These are phyloP conservation scores for Graphiopsis chlorocephala DNA, from an alignment of 2,329 filamentous ascomycete genomes.

Conservation along the genomic window DNA sequence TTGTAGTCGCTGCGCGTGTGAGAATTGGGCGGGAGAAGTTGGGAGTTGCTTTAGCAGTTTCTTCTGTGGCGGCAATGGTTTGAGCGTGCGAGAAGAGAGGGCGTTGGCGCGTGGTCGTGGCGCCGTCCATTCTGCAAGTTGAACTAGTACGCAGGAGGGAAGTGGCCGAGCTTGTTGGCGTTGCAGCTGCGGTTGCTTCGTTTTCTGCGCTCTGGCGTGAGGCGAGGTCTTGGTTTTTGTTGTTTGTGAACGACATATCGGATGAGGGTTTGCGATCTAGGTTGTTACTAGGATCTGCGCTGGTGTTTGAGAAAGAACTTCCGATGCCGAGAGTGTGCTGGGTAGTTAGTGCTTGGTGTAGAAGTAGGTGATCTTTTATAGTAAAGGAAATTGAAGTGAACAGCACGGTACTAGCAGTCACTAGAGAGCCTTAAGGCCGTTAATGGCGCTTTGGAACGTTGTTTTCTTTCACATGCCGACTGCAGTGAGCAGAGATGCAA, in stretches of 20 bases:
- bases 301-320: not conserved
- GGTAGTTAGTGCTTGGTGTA: too few species aligned
- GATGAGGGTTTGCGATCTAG: not conserved
- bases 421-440: not conserved
- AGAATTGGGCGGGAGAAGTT: not conserved
- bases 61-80: not conserved
- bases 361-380: not conserved
- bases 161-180: not conserved
- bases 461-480: not conserved
- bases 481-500: not conserved
- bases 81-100: not conserved
- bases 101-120: not conserved
- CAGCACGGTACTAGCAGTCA: not conserved
- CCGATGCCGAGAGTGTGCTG: not conserved
- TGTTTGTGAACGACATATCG: not conserved
- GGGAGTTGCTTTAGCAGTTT: not conserved
- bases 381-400: not conserved
- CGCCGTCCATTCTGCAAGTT: not conserved
- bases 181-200: not conserved
- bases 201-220: not conserved
- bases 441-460: not conserved
- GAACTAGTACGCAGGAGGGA: not conserved
- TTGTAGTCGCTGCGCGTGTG: not conserved
- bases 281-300: not conserved
- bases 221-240: not conserved